Base-by-base conservation (phyloP, 139 green algal genomes). In the Closterium sp. region DNA sequence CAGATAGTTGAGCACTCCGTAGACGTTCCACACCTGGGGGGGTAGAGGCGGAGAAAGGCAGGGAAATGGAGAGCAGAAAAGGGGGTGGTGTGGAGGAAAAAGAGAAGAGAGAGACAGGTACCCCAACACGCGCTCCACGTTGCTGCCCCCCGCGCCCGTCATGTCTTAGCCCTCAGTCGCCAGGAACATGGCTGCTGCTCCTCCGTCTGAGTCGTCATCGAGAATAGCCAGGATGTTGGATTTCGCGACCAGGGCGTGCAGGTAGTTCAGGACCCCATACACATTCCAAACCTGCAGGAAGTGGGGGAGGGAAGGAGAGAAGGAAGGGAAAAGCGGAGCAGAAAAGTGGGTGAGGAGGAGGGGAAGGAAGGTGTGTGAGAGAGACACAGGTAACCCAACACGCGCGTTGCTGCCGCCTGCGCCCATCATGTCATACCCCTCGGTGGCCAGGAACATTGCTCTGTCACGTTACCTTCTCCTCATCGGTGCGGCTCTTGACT, bases 111-210 rank as follows among this genome's bases (percentile, higher is more conserved):
- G 70, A n/a, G 95, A 96, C 95, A 98, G 99, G 95, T 99, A 99
- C 86, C 98, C 98, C 91, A 99, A 94, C 95, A 98, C 97, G 79
- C 94, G 96, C 91, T 98, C 97, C 94, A 99, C 98, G 95, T 99
- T 99, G 95, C 96, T 98, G 88, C 95, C 89, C 89, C 94, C n/a
- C 92, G 93, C 13, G 79, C 95, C 93, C 22, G 86, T 4, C 6
- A 94, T 86, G 28, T 94, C 91, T 31, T 94, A 94, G 19, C 97
- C 97, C 84, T 99, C 97, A 28, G 93, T 96, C 84, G 96, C 86
- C 31, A 93, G 95, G 89, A 98, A 95, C 31, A 88, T 91, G 85
- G 94, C 87, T 85, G 70, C 70, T 13, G 70, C 70, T 42, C 94
- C 90, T n/a, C 92, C 95, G n/a, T 90, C 96, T 5, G 95, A 94